Base-by-base conservation (phyloP, 768 basidiomycete genomes). In the Polyporus arcularius region DNA sequence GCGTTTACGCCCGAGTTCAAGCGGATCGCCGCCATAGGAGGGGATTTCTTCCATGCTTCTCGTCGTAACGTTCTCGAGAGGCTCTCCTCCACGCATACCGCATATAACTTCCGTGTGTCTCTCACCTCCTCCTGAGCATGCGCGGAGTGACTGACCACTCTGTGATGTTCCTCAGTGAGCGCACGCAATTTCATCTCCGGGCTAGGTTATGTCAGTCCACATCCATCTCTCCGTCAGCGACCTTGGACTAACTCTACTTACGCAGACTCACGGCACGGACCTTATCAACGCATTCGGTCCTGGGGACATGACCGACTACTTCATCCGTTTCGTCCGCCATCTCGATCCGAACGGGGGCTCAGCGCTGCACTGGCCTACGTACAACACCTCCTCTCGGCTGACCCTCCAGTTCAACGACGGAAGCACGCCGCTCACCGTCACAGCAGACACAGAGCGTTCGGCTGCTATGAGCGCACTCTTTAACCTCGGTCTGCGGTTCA, bases 11-110 rank as follows among this genome's bases (percentile, higher is more conserved):
- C 81, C 0, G 77, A 85, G 55, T 84, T 73, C 69, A 85, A 86
- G 62, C 73, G 82, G 1, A 61, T 84, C 11, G 76, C 84, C 6
- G 77, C 83, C 0, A 71, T 85, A 62, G 73, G 75, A 51, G 84
- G 83, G 0, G 85, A 86, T 61, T 69, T 78, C 1, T 82, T 85
- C 71, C 79, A 84, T 53, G 79, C 74, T 0, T 77, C 83, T 43
- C 68, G 82, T 11, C 69, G 82, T 1, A 78, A 79, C 68, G 73
- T 85, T 58, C 65, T 85, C 30, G 64, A 78, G 16, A 61, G 72
- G 21, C 69, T 67, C 4, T 72, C 79, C 0, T 71, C 70, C 1
- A 78, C 73, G 48, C 78, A 77, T 65, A 74, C 73, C 4, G 73
- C 73, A 1, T 82, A 81, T 77, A 68, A 71, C 1, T 82, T 75